A percentile compares a stretch with the other conserved stretches of the same genome.
phyloP scores from a whole-genome alignment of 768 basidiomycete genomes.

The Boletus edulis region DNA sequence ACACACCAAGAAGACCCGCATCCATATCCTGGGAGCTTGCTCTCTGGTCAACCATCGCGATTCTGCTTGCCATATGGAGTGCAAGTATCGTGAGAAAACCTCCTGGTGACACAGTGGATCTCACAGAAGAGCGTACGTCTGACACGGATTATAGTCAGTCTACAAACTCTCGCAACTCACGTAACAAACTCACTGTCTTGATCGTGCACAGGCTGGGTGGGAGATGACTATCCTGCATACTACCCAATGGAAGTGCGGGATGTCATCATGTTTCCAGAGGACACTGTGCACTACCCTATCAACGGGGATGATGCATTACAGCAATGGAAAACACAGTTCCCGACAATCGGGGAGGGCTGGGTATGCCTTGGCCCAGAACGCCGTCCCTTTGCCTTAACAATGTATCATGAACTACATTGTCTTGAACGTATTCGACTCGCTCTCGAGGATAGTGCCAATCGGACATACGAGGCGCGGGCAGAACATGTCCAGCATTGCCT shows the following conservation, averaged over 20 bases:
- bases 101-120: not conserved
- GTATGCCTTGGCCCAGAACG: conserved; percentile 26
- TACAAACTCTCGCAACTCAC: not conserved
- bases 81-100: conserved; percentile 3
- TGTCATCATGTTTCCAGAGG: conserved; percentile 25
- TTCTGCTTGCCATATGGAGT: conserved; percentile 23
- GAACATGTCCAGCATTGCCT: conserved; percentile 42
- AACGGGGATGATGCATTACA: conserved; percentile 18
- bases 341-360: conserved; percentile 18
- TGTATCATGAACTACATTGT: conserved; percentile 41
- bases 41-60: conserved; percentile 19
- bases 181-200: not conserved
- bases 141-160: conserved; percentile 20
- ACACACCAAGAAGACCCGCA: conserved; percentile 3
- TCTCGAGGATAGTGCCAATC: conserved; percentile 14
- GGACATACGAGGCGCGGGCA: conserved; percentile 13
- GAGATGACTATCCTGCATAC: conserved; percentile 27
- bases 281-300: conserved; percentile 26
- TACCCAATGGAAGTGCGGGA: conserved; percentile 24
- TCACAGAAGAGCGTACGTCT: not conserved
- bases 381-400: conserved; percentile 34
- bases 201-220: conserved; percentile 19
- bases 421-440: conserved; percentile 29
- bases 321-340: conserved; percentile 26
- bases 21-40: conserved; percentile 15